Evolutionary conservation across 371 early-diverging fungal genomes (phyloP).

Genomic region (Saksenaea oblongispora): DNA sequence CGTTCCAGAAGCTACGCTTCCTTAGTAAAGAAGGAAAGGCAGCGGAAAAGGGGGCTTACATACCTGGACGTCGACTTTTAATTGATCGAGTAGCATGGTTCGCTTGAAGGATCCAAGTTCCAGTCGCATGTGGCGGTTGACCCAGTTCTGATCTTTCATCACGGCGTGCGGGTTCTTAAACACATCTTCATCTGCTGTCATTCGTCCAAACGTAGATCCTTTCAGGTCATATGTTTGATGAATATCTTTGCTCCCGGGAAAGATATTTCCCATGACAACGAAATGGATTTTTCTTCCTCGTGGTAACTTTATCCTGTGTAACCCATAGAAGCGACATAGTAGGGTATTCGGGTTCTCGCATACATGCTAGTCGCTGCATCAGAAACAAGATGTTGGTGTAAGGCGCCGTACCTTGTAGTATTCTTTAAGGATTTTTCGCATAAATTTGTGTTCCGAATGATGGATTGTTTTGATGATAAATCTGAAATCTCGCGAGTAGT

Average conservation of each 20-base stretch:
- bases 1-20: constrained; percentile 57
- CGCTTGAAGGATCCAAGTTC: constrained; percentile 86
- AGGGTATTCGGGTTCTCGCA: constrained; percentile 91
- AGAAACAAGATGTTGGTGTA: neutral
- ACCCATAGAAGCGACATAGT: constrained; percentile 90
- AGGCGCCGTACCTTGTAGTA: constrained; percentile 71
- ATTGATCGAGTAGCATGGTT: constrained; percentile 74
- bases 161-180: constrained; percentile 77
- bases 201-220: constrained; percentile 90
- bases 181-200: constrained; percentile 75
- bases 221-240: constrained; percentile 96
- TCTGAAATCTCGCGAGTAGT: constrained; percentile 94
- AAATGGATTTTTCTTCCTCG: constrained; percentile 93
- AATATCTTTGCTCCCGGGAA: constrained; percentile 95
- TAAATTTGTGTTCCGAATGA: constrained; percentile 90
- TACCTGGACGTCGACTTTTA: constrained; percentile 78
- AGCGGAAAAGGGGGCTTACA: neutral
- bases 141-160: constrained; percentile 96
- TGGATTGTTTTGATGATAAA: constrained; percentile 98
- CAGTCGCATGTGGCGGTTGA: constrained; percentile 67
- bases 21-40: neutral
- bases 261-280: constrained; percentile 98
- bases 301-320: constrained; percentile 95
- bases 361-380: constrained; percentile 63
- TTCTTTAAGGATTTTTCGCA: constrained; percentile 80